Evolutionary conservation across 441 rosid species (phyloP).

Genomic region (Manihot esculenta): DNA sequence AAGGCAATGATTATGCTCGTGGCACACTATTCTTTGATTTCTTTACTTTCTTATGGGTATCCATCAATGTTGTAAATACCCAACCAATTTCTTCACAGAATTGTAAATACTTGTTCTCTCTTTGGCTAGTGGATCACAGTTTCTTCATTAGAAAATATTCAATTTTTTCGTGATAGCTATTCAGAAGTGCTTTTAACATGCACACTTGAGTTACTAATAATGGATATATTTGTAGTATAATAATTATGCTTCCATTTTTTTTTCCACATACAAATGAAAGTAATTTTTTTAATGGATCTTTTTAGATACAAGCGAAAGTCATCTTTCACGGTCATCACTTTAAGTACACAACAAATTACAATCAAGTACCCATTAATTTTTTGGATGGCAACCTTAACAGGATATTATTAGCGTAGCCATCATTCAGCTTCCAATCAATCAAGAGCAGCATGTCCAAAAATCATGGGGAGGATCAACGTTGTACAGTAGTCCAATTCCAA

Average conservation of each 20-base stretch:
- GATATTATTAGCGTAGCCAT: no score
- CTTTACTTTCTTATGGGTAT: constrained; percentile 31
- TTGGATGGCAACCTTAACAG: not conserved
- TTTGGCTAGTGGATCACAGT: constrained; percentile 41
- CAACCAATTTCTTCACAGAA: constrained; percentile 24
- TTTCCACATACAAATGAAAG: no score
- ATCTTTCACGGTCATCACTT: constrained; percentile 10
- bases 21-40: constrained; percentile 47
- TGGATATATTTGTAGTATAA: no score
- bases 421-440: not conserved
- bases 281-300: no score
- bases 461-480: not conserved
- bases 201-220: constrained; percentile 7
- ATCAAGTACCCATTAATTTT: not conserved
- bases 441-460: constrained; percentile 10
- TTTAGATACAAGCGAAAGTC: not conserved
- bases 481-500: not conserved
- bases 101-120: constrained; percentile 54
- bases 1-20: constrained; percentile 49
- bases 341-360: not conserved
- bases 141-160: constrained; percentile 21
- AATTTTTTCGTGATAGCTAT: constrained; percentile 11
- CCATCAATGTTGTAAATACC: constrained; percentile 46
- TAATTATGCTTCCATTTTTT: no score
- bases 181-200: constrained; percentile 15